Evolutionary conservation across 305 asterid genomes (phyloP).

Genomic region (Coffea humblotiana): DNA sequence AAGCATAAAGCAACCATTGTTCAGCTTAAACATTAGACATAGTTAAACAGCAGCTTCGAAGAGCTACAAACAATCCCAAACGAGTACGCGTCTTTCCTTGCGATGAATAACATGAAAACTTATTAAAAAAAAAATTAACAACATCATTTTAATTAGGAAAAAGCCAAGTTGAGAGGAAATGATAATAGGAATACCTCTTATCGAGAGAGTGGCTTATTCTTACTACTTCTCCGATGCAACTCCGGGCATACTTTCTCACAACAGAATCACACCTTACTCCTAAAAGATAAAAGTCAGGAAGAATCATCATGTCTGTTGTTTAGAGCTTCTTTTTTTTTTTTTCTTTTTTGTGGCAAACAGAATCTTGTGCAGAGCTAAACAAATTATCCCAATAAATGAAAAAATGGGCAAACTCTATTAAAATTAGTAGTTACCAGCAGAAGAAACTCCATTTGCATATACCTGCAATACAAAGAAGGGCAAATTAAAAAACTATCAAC

Average conservation of each 20-base stretch:
- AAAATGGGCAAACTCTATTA: slow-evolving; percentile 14
- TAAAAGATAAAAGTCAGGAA: slow-evolving; percentile 28
- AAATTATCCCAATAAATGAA: background rate
- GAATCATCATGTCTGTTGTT: background rate
- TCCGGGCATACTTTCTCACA: slow-evolving; percentile 41
- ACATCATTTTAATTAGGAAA: background rate
- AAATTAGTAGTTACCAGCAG: slow-evolving; percentile 42
- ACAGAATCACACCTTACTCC: slow-evolving; percentile 42
- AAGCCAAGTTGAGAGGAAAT: slow-evolving; percentile 3
- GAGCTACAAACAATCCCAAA: background rate
- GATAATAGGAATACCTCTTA: slow-evolving; percentile 43
- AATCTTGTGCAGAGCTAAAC: background rate
- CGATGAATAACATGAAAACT: background rate
- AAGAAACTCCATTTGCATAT: slow-evolving; percentile 46
- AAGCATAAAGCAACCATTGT: background rate
- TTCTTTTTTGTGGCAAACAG: background rate
- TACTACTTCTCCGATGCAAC: slow-evolving; percentile 72
- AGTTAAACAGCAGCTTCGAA: background rate
- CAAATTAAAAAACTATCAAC: slow-evolving; percentile 27
- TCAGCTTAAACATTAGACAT: background rate
- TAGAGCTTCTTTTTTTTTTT: background rate
- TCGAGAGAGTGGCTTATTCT: slow-evolving; percentile 49
- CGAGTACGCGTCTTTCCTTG: background rate
- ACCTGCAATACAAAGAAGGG: slow-evolving; percentile 37
- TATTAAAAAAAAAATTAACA: background rate